Conservation (phyloP, 306 rosid genomes). For the Inga leiocalycina region DNA sequence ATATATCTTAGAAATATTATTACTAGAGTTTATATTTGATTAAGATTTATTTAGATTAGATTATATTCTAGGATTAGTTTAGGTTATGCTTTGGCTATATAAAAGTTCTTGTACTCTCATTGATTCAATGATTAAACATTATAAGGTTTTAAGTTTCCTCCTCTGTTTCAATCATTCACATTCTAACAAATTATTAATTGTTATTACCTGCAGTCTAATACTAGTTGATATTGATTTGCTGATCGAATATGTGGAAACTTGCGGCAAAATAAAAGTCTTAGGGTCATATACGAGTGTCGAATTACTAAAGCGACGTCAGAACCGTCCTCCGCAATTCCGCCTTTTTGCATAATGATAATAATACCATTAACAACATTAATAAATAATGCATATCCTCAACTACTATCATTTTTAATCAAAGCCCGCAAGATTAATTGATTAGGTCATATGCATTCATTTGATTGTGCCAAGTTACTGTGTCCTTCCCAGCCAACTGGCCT, state of each 20-base stretch:
- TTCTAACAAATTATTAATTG: background rate
- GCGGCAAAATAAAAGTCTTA: background rate
- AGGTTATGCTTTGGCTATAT: no score
- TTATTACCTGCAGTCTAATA: background rate
- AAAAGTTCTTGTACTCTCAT: no score
- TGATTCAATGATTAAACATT: no score
- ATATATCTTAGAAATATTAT: no score
- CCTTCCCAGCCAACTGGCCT: background rate
- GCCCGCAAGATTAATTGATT: background rate
- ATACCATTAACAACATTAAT: background rate
- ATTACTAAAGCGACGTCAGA: background rate
- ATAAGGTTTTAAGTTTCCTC: no score
- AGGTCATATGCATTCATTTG: background rate
- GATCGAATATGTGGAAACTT: background rate
- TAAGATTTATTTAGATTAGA: no score
- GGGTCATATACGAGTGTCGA: background rate
- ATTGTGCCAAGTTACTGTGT: background rate
- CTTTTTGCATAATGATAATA: background rate
- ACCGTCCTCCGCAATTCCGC: background rate
- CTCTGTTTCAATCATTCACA: no score
- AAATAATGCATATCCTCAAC: background rate
- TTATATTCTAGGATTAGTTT: no score
- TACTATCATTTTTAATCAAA: background rate
- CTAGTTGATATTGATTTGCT: background rate
- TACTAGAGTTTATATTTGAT: no score